A percentile compares a stretch with the other conserved stretches of the same genome.
Evolutionary conservation across 2,329 filamentous ascomycete genomes (phyloP).

Genomic region (Geoglossum cookeanum): DNA sequence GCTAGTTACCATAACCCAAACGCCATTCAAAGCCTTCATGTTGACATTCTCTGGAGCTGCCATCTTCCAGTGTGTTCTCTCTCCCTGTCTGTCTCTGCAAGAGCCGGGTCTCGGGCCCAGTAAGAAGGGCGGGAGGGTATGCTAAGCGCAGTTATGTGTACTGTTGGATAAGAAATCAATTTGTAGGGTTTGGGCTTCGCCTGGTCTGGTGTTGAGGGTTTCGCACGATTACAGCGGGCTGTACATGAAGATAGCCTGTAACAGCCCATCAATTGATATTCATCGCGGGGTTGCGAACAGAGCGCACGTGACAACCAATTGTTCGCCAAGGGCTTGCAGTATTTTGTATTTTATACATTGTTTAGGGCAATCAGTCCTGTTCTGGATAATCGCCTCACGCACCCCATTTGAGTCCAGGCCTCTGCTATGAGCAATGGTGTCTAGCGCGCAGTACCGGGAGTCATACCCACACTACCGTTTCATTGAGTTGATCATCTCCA

Average conservation of each 20-base stretch:
- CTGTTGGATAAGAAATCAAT: neutral
- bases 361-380: neutral
- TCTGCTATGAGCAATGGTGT: neutral
- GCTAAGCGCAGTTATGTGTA: neutral
- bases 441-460: neutral
- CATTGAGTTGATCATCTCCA: conserved; percentile 61
- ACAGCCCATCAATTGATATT: too few relatives aligned
- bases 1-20: conserved; percentile 45
- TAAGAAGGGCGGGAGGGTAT: neutral
- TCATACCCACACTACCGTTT: conserved; percentile 4
- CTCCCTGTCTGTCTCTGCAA: too few relatives aligned
- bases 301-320: neutral
- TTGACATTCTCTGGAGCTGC: conserved; percentile 50
- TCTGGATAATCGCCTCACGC: neutral
- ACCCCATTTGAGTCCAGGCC: neutral
- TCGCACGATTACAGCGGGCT: neutral
- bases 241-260: too few relatives aligned
- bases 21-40: conserved; percentile 47
- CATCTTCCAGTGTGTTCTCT: conserved; percentile 30
- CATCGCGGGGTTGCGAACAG: neutral
- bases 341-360: neutral
- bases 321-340: neutral
- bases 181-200: neutral
- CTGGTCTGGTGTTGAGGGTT: neutral
- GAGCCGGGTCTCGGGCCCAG: too few relatives aligned